Conservation (phyloP, 768 basidiomycete genomes). For the Lactifluus rugatus region DNA sequence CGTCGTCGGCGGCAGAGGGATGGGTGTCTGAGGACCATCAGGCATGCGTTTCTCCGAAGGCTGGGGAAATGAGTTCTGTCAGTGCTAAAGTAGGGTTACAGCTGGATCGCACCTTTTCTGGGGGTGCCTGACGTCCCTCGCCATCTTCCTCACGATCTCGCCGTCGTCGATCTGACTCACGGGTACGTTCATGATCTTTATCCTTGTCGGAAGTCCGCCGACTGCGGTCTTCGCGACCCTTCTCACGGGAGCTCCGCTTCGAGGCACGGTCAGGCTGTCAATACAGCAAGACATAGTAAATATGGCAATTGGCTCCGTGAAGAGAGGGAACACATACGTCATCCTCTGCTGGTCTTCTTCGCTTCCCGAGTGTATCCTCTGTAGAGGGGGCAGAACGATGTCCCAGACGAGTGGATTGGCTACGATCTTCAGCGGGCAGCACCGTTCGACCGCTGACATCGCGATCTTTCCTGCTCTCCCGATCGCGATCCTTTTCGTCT, state of each 20-base stretch:
- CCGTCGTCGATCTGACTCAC: constrained; percentile 58
- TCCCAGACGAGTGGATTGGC: constrained; percentile 48
- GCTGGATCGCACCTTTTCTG: constrained; percentile 45
- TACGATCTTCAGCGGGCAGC: constrained; percentile 43
- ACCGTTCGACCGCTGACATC: constrained; percentile 32
- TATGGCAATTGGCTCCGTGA: background rate
- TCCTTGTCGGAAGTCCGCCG: constrained; percentile 64
- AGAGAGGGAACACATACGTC: constrained; percentile 43
- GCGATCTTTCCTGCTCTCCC: constrained; percentile 53
- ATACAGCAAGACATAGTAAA: background rate
- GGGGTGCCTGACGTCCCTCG: constrained; percentile 36
- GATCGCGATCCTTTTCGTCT: constrained; percentile 47
- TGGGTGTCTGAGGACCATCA: constrained; percentile 35
- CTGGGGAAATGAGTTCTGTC: constrained; percentile 17
- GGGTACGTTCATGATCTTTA: constrained; percentile 44
- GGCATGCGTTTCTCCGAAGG: constrained; percentile 44
- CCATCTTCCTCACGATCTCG: constrained; percentile 54
- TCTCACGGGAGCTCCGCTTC: constrained; percentile 78
- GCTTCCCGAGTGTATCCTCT: constrained; percentile 67
- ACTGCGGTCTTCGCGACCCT: constrained; percentile 61
- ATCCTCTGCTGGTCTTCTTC: constrained; percentile 58
- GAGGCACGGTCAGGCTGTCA: constrained; percentile 58
- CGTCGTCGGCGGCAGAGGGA: constrained; percentile 42
- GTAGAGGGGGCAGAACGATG: constrained; percentile 38
- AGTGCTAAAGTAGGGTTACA: background rate